Evolutionary conservation across 306 rosid species (phyloP).

Genomic region (Fagus crenata): DNA sequence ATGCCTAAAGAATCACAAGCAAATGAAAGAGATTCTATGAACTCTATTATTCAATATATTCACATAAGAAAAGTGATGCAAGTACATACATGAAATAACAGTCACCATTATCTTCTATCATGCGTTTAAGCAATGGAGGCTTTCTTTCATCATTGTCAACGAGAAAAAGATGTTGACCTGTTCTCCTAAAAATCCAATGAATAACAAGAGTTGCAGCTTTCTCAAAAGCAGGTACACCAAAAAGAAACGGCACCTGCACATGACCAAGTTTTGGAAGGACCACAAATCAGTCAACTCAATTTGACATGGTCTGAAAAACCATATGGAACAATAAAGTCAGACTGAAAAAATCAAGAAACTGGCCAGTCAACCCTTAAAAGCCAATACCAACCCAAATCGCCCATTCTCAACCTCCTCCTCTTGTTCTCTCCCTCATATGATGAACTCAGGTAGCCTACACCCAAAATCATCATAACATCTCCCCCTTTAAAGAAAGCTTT

Average conservation of each 20-base stretch:
- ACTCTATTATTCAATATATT: neutral
- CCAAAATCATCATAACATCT: no score
- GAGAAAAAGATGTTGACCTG: conserved; percentile 95
- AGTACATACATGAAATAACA: conserved; percentile 74
- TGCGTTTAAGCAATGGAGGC: conserved; percentile 86
- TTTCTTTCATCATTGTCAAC: conserved; percentile 77
- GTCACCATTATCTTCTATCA: conserved; percentile 70
- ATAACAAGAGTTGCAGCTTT: conserved; percentile 70
- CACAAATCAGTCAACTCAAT: conserved; percentile 12
- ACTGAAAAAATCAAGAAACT: no score
- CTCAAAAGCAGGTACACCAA: conserved; percentile 86
- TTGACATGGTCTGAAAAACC: conserved; percentile 8
- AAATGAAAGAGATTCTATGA: no score
- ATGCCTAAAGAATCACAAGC: no score
- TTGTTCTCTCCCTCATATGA: no score
- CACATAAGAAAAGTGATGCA: conserved; percentile 12
- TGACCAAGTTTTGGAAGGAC: neutral
- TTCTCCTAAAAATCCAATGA: conserved; percentile 92
- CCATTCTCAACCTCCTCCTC: no score
- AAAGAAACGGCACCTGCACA: conserved; percentile 94
- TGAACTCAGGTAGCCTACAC: no score
- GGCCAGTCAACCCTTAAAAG: no score
- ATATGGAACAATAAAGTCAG: neutral
- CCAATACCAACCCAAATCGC: no score
- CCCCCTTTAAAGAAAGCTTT: no score